These are phyloP conservation scores for Eremothecium coryli DNA, from an alignment of 1,139 yeast species.

Conservation along the genomic window DNA sequence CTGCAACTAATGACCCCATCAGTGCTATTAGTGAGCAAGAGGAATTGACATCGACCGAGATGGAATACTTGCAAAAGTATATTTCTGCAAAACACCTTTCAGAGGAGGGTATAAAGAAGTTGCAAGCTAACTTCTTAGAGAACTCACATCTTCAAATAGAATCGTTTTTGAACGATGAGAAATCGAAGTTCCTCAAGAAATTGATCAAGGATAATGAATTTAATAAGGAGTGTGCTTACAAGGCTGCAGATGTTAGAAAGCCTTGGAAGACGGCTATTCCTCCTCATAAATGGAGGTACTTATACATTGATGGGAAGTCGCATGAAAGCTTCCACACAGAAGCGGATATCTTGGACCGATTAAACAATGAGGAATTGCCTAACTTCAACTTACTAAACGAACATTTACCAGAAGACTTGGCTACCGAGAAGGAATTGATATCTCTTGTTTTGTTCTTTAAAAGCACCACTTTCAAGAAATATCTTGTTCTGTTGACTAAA, in stretches of 20 bases:
- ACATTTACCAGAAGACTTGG: conserved; percentile 27
- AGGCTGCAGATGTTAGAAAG: conserved; percentile 43
- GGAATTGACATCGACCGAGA: conserved; percentile 32
- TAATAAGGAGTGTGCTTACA: conserved; percentile 52
- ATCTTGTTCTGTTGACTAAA: conserved; percentile 60
- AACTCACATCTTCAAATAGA: conserved; percentile 64
- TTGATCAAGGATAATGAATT: conserved; percentile 46
- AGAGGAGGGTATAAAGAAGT: conserved; percentile 33
- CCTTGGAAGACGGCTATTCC: conserved; percentile 95
- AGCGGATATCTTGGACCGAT: conserved; percentile 27
- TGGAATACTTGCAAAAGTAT: conserved; percentile 40
- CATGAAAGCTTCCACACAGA: conserved; percentile 25
- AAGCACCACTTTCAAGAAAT: conserved; percentile 56
- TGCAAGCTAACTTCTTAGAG: conserved; percentile 47
- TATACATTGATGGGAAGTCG: conserved; percentile 69
- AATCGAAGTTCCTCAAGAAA: conserved; percentile 40
- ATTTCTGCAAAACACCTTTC: conserved; percentile 51
- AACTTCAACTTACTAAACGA: conserved; percentile 38
- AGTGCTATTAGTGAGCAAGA: conserved; percentile 13
- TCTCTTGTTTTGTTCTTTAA: conserved; percentile 52
- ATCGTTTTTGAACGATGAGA: conserved; percentile 51
- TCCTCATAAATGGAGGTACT: conserved; percentile 82
- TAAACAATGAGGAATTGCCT: conserved; percentile 42
- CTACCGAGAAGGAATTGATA: conserved; percentile 33
- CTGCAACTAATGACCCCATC: conserved; percentile 8